Base-by-base conservation (phyloP, 1,284 basidiomycete genomes). In the Apiotrichum brassicae region DNA sequence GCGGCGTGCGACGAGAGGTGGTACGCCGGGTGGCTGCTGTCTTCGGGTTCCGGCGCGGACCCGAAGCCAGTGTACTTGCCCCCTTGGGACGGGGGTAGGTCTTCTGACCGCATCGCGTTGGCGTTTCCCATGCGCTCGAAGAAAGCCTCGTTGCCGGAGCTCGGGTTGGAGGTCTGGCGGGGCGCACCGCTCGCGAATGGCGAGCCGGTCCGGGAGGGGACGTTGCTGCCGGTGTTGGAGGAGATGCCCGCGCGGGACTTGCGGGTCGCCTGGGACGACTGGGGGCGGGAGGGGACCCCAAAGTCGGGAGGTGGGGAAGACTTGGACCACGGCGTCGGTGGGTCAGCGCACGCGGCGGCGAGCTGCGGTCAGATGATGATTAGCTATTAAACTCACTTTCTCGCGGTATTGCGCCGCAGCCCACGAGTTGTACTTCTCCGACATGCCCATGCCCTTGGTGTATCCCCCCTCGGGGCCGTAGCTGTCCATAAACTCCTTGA, bases 371-470 rank as follows among this genome's bases (percentile, higher is more conserved):
- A 70, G 40, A 9, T 22, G 33, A 23, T 16, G 49, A 36, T 13
- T 34, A 12, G 8, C 13, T 35, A 1, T 4, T 41, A 19, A n/a
- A 47, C 66, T 54, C 58, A 87, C 88, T 79, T 93, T 95, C 72
- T 90, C 86, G 40, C 86, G 81, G 72, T 94, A 95, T 73, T 94
- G 88, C 4, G 85, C 77, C 2, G 90, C 91, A 4, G 90, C 86
- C 88, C 91, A 94, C 37, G 81, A 86, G 66, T 89, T 87, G 73
- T 95, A 95, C 51, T 84, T 89, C 47, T 91, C 86, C 57, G 84
- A 79, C 46, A 85, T 74, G 51, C 76, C 81, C 71, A 85, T 81
- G 46, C 76, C 79, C 44, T 83, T 81, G 39, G 76, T 81, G 74
- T 86, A 89, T 5, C 87, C 88, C 26, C 86, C 85, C 48, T 84